These are phyloP conservation scores for Cryptococcus sp. DNA, from an alignment of 1,284 basidiomycete genomes.

Conservation along the genomic window DNA sequence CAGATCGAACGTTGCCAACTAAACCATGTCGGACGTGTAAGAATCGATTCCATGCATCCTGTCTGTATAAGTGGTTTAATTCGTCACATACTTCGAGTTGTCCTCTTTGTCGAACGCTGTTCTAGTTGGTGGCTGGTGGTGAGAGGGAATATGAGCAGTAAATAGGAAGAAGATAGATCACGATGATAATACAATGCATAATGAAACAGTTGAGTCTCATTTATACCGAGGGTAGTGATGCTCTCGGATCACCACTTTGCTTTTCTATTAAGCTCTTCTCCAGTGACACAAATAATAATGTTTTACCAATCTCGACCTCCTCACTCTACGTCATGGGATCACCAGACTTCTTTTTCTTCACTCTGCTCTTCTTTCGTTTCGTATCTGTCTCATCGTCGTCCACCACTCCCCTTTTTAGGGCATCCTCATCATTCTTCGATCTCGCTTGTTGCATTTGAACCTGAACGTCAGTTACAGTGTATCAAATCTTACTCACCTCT, in stretches of 20 bases:
- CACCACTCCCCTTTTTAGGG: slow-evolving; percentile 10
- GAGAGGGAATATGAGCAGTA: neutral
- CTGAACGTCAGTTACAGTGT: slow-evolving; percentile 5
- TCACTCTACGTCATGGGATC: too few relatives aligned
- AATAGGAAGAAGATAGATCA: neutral
- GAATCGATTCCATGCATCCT: slow-evolving; percentile 89
- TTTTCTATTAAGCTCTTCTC: too few relatives aligned
- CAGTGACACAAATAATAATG: too few relatives aligned
- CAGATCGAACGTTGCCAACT: slow-evolving; percentile 80
- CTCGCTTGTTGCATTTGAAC: slow-evolving; percentile 26
- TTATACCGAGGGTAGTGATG: neutral
- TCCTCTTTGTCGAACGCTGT: slow-evolving; percentile 71
- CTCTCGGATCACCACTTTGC: too few relatives aligned
- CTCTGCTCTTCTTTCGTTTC: neutral
- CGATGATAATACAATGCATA: neutral
- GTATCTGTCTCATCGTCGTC: slow-evolving; percentile 10
- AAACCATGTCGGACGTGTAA: slow-evolving; percentile 94
- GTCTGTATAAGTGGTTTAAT: slow-evolving; percentile 95
- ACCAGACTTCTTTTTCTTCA: slow-evolving; percentile 12
- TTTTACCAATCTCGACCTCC: too few relatives aligned
- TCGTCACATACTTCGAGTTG: slow-evolving; percentile 79
- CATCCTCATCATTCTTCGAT: slow-evolving; percentile 15
- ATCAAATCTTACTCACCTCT: slow-evolving; percentile 56
- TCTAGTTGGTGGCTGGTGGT: slow-evolving; percentile 31
- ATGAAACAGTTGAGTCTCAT: neutral